Conservation (phyloP, 106 monocot genomes). For the Dendrobium nobile region DNA sequence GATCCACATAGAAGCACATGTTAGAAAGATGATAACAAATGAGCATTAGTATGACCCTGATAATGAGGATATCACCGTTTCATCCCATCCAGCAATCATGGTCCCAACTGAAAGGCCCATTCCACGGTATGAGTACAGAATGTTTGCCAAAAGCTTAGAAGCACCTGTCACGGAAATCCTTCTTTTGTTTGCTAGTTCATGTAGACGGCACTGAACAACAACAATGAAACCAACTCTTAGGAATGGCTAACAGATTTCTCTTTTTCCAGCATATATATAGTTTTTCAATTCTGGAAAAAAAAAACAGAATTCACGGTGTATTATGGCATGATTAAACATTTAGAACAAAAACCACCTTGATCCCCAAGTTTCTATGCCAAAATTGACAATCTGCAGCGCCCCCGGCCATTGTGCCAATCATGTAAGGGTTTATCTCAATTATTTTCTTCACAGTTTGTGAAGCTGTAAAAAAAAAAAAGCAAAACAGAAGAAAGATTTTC, state of each 20-base stretch:
- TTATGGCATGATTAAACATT: neutral
- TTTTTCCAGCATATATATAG: neutral
- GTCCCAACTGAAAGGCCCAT: slow-evolving; percentile 90
- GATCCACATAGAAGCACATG: slow-evolving; percentile 4
- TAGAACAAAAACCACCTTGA: slow-evolving; percentile 31
- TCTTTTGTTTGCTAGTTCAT: slow-evolving; percentile 85
- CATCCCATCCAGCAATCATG: slow-evolving; percentile 99
- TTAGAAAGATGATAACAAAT: neutral
- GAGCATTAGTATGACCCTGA: neutral
- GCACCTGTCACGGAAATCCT: slow-evolving; percentile 89
- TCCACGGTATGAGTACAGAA: slow-evolving; percentile 73
- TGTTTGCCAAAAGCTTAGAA: slow-evolving; percentile 83
- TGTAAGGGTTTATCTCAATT: slow-evolving; percentile 68
- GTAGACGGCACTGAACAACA: slow-evolving; percentile 57
- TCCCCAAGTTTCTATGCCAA: slow-evolving; percentile 69
- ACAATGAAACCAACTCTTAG: neutral
- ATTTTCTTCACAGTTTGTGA: slow-evolving; percentile 76
- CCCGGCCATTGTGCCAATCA: slow-evolving; percentile 76
- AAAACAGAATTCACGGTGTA: neutral
- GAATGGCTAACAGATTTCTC: neutral
- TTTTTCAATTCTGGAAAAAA: neutral
- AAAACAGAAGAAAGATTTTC: neutral
- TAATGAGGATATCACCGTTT: slow-evolving; percentile 29
- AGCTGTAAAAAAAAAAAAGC: slow-evolving; percentile 21
- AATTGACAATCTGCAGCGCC: slow-evolving; percentile 77